Conservation (phyloP, 2,329 filamentous ascomycete genomes). For the Myotisia sp. region DNA sequence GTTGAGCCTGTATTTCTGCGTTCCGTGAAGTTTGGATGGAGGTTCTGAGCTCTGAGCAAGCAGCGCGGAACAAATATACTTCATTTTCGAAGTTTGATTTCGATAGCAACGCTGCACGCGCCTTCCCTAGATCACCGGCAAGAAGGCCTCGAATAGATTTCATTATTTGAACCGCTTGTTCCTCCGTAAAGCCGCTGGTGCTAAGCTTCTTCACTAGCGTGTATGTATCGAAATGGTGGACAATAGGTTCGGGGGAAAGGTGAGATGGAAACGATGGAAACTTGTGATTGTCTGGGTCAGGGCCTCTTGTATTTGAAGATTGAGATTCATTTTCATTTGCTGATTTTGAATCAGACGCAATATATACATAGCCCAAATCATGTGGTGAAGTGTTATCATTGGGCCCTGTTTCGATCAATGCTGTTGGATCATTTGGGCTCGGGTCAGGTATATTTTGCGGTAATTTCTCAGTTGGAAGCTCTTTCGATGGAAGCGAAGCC, state of each 20-base stretch:
- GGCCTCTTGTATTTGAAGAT: neutral
- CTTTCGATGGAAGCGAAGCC: no score
- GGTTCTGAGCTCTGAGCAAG: slow-evolving; percentile 78
- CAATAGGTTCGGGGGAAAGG: slow-evolving; percentile 43
- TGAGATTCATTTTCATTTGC: neutral
- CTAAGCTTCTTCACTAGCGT: slow-evolving; percentile 69
- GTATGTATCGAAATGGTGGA: slow-evolving; percentile 96
- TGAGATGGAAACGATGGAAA: slow-evolving; percentile 41
- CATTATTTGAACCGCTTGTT: slow-evolving; percentile 75
- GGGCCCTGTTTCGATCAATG: slow-evolving; percentile 1
- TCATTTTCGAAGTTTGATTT: slow-evolving; percentile 93
- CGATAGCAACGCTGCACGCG: slow-evolving; percentile 65
- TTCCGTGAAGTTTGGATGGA: slow-evolving; percentile 70
- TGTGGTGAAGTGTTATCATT: neutral
- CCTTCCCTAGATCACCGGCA: slow-evolving; percentile 64
- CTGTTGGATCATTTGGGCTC: slow-evolving; percentile 1
- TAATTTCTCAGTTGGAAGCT: no score
- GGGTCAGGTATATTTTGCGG: no score
- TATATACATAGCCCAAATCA: slow-evolving; percentile 1
- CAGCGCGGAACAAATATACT: slow-evolving; percentile 83
- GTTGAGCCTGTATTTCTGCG: slow-evolving; percentile 63
- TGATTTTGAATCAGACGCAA: neutral
- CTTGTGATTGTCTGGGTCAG: neutral
- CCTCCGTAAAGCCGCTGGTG: slow-evolving; percentile 53
- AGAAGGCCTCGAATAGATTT: slow-evolving; percentile 73